Conservation (phyloP, 352 stramenopile species). For the Globisporangium paddicum region DNA sequence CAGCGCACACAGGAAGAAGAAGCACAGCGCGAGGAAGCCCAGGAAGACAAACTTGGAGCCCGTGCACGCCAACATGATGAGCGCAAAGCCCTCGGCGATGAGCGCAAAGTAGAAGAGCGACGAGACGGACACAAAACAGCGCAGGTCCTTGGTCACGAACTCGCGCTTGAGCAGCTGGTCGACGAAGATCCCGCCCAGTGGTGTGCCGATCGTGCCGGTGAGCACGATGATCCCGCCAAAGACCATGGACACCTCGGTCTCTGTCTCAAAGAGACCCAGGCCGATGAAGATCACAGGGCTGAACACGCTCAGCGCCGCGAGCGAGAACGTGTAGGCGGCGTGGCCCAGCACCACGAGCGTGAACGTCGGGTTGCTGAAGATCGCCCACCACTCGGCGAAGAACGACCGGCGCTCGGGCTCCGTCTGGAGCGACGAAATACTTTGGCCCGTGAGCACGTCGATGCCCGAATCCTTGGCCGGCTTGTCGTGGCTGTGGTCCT, state of each 20-base stretch:
- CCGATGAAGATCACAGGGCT: constrained; percentile 87
- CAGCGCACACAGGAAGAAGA: constrained; percentile 73
- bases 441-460: constrained; percentile 19
- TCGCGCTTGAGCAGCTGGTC: constrained; percentile 42
- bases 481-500: constrained; percentile 21
- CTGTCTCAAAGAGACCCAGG: constrained; percentile 81
- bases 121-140: constrained; percentile 50
- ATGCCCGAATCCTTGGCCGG: constrained; percentile 3
- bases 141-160: constrained; percentile 23
- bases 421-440: constrained; percentile 21
- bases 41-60: constrained; percentile 52
- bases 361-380: constrained; percentile 72
- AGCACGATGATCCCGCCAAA: constrained; percentile 85
- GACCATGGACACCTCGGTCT: constrained; percentile 79
- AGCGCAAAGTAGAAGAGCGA: constrained; percentile 71
- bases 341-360: constrained; percentile 79
- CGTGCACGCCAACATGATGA: constrained; percentile 60
- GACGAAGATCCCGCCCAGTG: constrained; percentile 79
- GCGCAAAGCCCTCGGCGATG: constrained; percentile 42
- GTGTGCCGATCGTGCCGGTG: constrained; percentile 86
- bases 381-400: constrained; percentile 48
- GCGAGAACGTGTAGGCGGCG: constrained; percentile 83
- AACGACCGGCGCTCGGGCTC: constrained; percentile 32
- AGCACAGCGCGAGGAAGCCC: constrained; percentile 55
- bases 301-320: constrained; percentile 85